phyloP scores from a whole-genome alignment of 306 rosid genomes.

The barrel medic (Medicago truncatula) region MtrunA17r5.0-ANR NC_053045.1:35347001-35347500 shows the following conservation, averaged over 20 bases:
- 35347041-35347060: constrained; percentile 23
- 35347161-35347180: background rate
- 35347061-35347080: background rate
- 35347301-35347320: background rate
- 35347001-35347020: constrained; percentile 37
- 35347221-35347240: background rate
- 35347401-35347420: background rate
- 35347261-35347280: background rate
- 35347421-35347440: background rate
- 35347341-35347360: background rate
- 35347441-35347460: background rate
- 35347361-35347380: background rate
- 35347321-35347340: background rate
- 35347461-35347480: background rate
- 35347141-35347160: background rate
- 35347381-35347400: background rate
- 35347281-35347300: background rate
- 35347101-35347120: background rate
- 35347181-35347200: background rate
- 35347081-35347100: background rate
- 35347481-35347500: background rate
- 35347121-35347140: background rate
- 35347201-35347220: background rate
- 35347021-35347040: background rate
- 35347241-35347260: background rate